These are phyloP conservation scores for Scalesia atractyloides DNA, from an alignment of 129 eudicot species.

Conservation along the genomic window DNA sequence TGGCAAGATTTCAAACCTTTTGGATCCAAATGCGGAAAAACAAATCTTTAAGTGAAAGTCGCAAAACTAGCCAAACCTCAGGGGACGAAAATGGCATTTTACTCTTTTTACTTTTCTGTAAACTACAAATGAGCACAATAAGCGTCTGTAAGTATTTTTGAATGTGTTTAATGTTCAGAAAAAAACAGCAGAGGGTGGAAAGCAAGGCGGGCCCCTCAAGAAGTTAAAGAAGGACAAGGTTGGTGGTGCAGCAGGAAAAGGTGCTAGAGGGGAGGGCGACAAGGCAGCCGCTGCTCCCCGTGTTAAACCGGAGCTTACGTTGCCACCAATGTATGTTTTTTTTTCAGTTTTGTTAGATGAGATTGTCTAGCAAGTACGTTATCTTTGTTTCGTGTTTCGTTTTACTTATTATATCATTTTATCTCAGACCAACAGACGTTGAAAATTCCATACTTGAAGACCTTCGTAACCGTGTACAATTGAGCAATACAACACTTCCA, in stretches of 20 bases:
- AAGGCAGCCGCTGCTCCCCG: conserved; percentile 74
- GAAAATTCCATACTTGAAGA: conserved; percentile 92
- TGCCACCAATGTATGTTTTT: conserved; percentile 73
- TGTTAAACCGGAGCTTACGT: conserved; percentile 85
- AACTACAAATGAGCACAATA: conserved; percentile 15
- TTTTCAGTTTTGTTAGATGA: neutral
- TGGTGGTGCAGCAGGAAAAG: conserved; percentile 65
- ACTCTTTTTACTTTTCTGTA: neutral
- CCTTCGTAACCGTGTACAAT: conserved; percentile 89
- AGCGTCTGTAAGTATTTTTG: conserved; percentile 4
- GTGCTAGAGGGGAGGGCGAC: conserved; percentile 66
- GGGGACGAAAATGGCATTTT: too few species aligned
- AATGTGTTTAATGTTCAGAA: conserved; percentile 49
- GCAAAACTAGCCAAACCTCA: too few species aligned
- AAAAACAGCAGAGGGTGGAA: conserved; percentile 84
- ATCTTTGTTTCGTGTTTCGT: neutral
- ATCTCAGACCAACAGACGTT: conserved; percentile 73
- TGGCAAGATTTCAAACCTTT: neutral
- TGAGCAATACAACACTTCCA: conserved; percentile 79
- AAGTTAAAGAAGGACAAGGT: conserved; percentile 89
- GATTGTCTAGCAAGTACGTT: neutral
- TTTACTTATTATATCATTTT: neutral
- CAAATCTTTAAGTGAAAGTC: too few species aligned
- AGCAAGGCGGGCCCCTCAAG: conserved; percentile 85
- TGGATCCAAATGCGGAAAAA: too few species aligned